Evolutionary conservation across 371 early-diverging fungal species (phyloP), one percentile per base, ranked within the genome.

Genomic region (Mortierella sp.): DNA sequence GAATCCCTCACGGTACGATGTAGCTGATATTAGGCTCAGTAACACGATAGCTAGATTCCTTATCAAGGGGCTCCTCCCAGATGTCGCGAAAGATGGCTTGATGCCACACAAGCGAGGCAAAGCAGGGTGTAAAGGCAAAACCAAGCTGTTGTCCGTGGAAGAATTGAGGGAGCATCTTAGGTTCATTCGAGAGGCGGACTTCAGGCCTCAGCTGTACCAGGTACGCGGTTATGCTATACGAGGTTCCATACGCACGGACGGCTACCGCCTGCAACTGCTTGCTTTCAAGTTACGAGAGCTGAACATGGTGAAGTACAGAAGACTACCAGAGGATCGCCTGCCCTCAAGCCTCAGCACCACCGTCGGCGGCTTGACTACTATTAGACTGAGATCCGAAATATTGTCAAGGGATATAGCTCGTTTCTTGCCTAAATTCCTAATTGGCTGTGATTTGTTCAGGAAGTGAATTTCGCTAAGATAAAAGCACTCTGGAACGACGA

Each of bases 211-310:
- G 19, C 17, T 2, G 0, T 58, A 53, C 30, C 26, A 24, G 6
- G 23, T 30, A 19, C 44, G 49, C 37, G 59, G 49, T 3, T 66
- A 66, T 39, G 43, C 47, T 2, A 30, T 50, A 4, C 41, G 58
- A 23, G 65, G 58, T 12, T 56, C 65, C 8, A 28, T 64, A 11
- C 27, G 34, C 12, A 67, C 56, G 23, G 47, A 60, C 23, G 68
- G 60, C 12, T 50, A 54, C 37, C 23, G 11, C 21, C n/a, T 67
- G 32, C 34, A 67, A 6, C 31, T 67, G 4, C 39, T 56, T 6
- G 49, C 42, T 2, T 60, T 59, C 60, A 66, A 66, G 55, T 17
- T 52, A 24, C 17, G 34, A 21, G 68, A 60, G 34, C 50, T 57
- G 15, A 53, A 54, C 15, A 43, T 26, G 4, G 67, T 52, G 1